Conservation (phyloP, 208 protist species). For the Wallacemonas sp. region DNA sequence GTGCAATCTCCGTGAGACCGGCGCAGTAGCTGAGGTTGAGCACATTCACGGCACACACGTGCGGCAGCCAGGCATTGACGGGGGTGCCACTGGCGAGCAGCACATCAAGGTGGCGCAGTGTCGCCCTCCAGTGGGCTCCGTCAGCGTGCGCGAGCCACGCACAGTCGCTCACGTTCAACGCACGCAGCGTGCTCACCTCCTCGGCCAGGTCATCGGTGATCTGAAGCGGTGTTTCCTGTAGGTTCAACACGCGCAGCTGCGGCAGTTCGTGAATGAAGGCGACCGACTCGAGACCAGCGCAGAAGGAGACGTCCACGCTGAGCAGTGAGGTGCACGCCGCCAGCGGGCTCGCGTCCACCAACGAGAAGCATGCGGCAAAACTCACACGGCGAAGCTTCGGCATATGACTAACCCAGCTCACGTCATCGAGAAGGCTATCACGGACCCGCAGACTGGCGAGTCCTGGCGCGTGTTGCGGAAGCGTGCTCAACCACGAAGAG, state of each 20-base stretch:
- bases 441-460: background rate
- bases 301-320: conserved; percentile 12
- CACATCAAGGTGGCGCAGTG: background rate
- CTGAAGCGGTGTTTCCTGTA: background rate
- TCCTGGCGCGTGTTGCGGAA: background rate
- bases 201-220: background rate
- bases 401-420: background rate
- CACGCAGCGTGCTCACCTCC: background rate
- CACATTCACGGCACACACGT: background rate
- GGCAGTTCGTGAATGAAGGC: background rate
- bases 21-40: background rate
- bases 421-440: background rate
- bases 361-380: background rate
- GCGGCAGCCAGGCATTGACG: background rate
- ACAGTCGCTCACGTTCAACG: conserved; percentile 11
- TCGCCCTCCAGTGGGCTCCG: background rate
- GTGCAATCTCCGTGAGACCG: background rate
- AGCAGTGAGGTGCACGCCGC: conserved; percentile 2
- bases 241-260: conserved; percentile 11
- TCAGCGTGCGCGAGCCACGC: background rate
- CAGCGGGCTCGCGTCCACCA: background rate
- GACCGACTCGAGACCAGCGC: background rate
- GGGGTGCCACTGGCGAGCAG: background rate
- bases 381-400: background rate
- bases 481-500: background rate